Evolutionary conservation across 805 yeast species (phyloP), one percentile per base, ranked within the genome.

Genomic region (Saturnispora saitoi): DNA sequence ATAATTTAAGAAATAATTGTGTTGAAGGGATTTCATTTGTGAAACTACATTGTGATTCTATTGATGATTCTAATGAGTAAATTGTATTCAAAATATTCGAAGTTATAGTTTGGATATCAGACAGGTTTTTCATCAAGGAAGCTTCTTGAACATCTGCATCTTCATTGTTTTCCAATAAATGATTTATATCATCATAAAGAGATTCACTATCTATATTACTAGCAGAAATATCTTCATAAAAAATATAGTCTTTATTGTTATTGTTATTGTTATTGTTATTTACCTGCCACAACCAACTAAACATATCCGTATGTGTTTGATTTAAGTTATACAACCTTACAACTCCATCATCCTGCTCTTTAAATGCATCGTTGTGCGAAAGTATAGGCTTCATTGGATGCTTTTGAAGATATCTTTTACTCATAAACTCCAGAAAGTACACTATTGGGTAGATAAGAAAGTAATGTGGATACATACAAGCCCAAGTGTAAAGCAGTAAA

Each of bases 381-480:
- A 80, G 59, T 7, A 69, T 68, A 0, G 55, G 55, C 36, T 69
- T 67, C 20, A 76, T 63, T 0, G 93, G 93, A 60, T 87, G 93
- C 45, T 86, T 70, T 44, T 74, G 70, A 17, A 77, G 67, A 58
- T 81, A 89, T 4, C 83, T 86, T 0, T 95, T 91, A 1, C 83
- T 67, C 68, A 89, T 72, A 3, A 83, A 67, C 1, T 79, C 81
- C 48, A 73, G 69, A 29, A 83, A 56, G 3, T 86, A 42, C 43
- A 69, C 71, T 2, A 83, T 56, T 0, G 96, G 96, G 30, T 81
- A 70, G 1, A 80, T 71, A 34, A 84, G 63, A 11, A 86, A 67
- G 44, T 84, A 63, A 59, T 80, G 80, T 0, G 96, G 96, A 67
- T 84, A 76, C 32, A 82, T 63, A 56, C 93, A 84, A 1, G 81